phyloP scores from a whole-genome alignment of 305 asterid genomes.

The Solanum hybrid region DNA sequence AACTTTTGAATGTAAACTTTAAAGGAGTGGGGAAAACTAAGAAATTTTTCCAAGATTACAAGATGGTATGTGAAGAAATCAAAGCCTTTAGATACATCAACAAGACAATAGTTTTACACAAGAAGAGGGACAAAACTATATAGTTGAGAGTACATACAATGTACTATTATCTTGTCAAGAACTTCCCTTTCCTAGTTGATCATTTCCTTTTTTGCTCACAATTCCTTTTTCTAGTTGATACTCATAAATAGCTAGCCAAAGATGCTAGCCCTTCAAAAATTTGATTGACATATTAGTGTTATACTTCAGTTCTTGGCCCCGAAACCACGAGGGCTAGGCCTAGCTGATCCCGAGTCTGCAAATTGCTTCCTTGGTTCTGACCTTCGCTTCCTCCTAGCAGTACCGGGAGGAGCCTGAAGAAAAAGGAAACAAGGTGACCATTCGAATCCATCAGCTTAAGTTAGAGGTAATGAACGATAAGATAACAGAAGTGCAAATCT shows the following conservation, averaged over 20 bases:
- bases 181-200: neutral
- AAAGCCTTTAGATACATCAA: neutral
- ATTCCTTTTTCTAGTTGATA: neutral
- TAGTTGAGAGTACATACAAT: neutral
- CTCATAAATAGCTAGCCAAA: neutral
- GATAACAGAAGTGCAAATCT: neutral
- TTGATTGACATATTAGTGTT: neutral
- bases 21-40: neutral
- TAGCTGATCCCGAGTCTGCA: conserved; percentile 50
- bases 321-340: conserved; percentile 81
- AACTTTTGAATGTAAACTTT: neutral
- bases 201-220: neutral
- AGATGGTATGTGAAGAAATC: neutral
- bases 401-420: conserved; percentile 86
- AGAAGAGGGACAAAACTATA: neutral
- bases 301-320: conserved; percentile 49
- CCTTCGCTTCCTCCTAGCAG: conserved; percentile 80
- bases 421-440: neutral
- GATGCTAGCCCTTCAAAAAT: neutral
- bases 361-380: conserved; percentile 64
- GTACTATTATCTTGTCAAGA: neutral
- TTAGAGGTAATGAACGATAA: neutral
- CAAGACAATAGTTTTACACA: neutral
- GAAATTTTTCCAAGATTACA: neutral
- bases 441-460: neutral